Conservation (phyloP, 331 rosid genomes). For the Erythrophleum ivorense region DNA sequence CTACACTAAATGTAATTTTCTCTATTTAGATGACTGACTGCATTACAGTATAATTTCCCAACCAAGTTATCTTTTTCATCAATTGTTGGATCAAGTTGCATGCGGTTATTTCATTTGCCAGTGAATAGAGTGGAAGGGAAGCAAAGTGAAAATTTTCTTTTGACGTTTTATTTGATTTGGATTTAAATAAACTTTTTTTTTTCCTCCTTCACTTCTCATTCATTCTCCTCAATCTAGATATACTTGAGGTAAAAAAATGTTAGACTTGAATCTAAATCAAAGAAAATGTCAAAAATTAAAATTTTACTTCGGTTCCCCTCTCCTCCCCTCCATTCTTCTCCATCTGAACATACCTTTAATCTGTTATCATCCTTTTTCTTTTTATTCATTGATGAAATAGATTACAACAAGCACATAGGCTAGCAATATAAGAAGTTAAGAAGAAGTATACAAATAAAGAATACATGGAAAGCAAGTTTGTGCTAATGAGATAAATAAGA, state of each 20-base stretch:
- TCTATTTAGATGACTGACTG: background rate
- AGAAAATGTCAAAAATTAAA: too few relatives aligned
- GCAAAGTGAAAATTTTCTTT: background rate
- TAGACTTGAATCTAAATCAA: too few relatives aligned
- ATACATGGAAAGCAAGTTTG: too few relatives aligned
- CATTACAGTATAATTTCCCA: background rate
- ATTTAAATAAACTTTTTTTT: background rate
- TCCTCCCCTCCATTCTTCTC: too few relatives aligned
- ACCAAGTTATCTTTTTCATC: slow-evolving; percentile 1
- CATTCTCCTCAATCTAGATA: background rate
- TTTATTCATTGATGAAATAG: too few relatives aligned
- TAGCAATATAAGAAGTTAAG: too few relatives aligned
- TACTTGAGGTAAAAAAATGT: background rate
- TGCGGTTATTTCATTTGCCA: slow-evolving; percentile 17
- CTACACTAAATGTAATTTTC: slow-evolving; percentile 12
- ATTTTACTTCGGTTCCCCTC: too few relatives aligned
- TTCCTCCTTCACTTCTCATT: background rate
- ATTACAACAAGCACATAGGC: too few relatives aligned
- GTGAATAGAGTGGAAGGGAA: background rate
- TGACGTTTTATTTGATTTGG: background rate
- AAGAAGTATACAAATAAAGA: too few relatives aligned
- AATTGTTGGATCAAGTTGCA: background rate
- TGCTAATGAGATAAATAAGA: too few relatives aligned
- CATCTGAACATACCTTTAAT: background rate
- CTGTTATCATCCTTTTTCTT: background rate